A percentile compares a stretch with the other conserved stretches of the same genome.
These are phyloP conservation scores for Medicago arabica DNA, from an alignment of 306 rosid genomes.

Conservation along the genomic window DNA sequence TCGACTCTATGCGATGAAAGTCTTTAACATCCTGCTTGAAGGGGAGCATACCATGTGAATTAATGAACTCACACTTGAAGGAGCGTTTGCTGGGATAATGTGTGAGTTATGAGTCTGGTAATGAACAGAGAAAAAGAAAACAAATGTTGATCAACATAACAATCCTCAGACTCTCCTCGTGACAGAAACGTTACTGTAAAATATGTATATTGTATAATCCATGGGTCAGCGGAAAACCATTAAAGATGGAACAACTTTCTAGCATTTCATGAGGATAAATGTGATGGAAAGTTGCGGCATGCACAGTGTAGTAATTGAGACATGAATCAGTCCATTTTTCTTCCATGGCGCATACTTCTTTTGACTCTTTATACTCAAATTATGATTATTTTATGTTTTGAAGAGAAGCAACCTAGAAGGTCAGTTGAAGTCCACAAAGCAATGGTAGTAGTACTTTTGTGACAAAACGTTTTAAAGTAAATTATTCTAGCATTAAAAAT, in stretches of 20 bases:
- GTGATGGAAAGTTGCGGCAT: slow-evolving; percentile 44
- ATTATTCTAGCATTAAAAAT: slow-evolving; percentile 11
- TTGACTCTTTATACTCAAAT: slow-evolving; percentile 46
- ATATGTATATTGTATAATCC: not conserved
- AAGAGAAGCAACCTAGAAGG: slow-evolving; percentile 49
- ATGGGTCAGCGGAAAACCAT: slow-evolving; percentile 25
- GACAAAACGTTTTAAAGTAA: slow-evolving; percentile 29
- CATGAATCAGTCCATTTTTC: slow-evolving; percentile 29
- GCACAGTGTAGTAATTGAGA: slow-evolving; percentile 5
- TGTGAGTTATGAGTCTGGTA: too few species aligned
- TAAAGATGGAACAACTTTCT: not conserved
- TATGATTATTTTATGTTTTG: slow-evolving; percentile 39
- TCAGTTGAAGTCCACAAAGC: slow-evolving; percentile 30
- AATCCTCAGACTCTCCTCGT: too few species aligned
- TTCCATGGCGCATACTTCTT: slow-evolving; percentile 47
- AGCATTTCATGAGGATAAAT: slow-evolving; percentile 21
- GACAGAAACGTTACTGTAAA: not conserved
- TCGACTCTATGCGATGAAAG: too few species aligned
- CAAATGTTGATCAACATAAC: too few species aligned
- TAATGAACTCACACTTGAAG: too few species aligned
- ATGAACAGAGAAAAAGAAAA: too few species aligned
- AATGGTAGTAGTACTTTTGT: slow-evolving; percentile 1
- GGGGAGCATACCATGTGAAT: too few species aligned
- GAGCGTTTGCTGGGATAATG: too few species aligned
- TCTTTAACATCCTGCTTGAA: too few species aligned